Percentiles rank a stretch among this genome's conserved stretches.
Conservation (phyloP, 257 asterid genomes). For the Ehretia macrophylla region DNA sequence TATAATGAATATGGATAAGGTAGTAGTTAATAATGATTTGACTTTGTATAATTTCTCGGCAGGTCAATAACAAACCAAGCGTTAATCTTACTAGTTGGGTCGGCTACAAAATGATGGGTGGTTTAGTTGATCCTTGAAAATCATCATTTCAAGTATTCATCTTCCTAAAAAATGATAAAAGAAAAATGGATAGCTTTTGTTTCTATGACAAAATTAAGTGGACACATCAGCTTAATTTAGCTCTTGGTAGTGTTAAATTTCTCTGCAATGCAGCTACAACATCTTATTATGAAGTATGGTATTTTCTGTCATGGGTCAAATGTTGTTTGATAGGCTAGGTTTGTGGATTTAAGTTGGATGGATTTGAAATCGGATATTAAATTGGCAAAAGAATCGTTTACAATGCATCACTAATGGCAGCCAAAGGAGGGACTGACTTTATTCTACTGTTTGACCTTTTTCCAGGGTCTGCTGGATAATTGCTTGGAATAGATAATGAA, state of each 20-base stretch:
- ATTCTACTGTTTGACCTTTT: background rate
- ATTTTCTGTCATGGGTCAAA: background rate
- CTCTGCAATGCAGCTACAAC: no score
- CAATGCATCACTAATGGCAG: background rate
- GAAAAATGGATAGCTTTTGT: no score
- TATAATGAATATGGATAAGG: no score
- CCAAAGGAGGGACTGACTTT: background rate
- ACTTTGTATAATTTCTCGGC: no score
- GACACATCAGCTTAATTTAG: background rate
- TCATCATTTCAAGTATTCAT: background rate
- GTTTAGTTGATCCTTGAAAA: background rate
- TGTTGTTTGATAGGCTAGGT: no score
- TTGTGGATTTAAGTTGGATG: no score
- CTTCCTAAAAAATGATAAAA: background rate
- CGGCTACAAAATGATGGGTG: no score
- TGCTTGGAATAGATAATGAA: slow-evolving; percentile 21
- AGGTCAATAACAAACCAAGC: no score
- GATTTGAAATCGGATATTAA: background rate
- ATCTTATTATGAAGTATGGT: background rate
- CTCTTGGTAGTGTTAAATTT: background rate
- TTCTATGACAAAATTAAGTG: background rate
- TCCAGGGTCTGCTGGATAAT: background rate
- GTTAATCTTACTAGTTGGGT: no score
- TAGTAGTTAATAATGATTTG: no score
- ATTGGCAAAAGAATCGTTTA: background rate